Evolutionary conservation across 345 rosid genomes (phyloP).

Genomic region (Theobroma cacao): DNA sequence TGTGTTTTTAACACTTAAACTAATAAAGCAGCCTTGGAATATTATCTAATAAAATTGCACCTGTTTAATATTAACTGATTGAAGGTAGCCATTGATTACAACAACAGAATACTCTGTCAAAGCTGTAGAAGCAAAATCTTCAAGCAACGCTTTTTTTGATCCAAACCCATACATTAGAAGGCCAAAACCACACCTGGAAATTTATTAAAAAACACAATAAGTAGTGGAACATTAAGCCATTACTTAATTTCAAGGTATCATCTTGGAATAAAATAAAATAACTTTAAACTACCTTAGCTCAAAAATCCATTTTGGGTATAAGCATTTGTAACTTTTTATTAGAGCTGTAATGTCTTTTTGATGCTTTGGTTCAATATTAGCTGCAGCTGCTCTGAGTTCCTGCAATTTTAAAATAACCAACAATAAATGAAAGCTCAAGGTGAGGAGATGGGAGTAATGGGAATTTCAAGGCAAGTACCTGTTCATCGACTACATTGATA

Average conservation of each 20-base stretch:
- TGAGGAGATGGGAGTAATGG: neutral
- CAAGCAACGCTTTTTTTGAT: conserved; percentile 71
- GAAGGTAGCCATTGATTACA: conserved; percentile 89
- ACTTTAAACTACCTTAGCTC: conserved; percentile 50
- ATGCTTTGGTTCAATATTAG: conserved; percentile 58
- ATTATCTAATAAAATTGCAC: conserved; percentile 20
- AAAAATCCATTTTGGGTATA: conserved; percentile 71
- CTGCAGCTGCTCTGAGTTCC: conserved; percentile 68
- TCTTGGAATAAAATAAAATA: neutral
- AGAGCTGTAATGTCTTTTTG: conserved; percentile 54
- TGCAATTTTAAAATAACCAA: conserved; percentile 13
- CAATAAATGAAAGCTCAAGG: neutral
- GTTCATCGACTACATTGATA: conserved; percentile 72
- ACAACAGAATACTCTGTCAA: conserved; percentile 66
- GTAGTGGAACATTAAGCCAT: neutral
- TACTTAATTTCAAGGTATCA: neutral
- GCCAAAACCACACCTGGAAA: conserved; percentile 79
- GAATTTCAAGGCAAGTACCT: conserved; percentile 38
- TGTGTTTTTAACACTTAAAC: too few species aligned
- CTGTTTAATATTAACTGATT: conserved; percentile 80
- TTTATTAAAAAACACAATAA: neutral
- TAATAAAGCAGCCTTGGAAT: neutral
- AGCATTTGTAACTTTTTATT: conserved; percentile 52
- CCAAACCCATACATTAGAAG: conserved; percentile 94
- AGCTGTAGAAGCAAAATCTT: conserved; percentile 85